Conservation (phyloP, 2,329 filamentous ascomycete genomes). For the Beauveria sp. region DNA sequence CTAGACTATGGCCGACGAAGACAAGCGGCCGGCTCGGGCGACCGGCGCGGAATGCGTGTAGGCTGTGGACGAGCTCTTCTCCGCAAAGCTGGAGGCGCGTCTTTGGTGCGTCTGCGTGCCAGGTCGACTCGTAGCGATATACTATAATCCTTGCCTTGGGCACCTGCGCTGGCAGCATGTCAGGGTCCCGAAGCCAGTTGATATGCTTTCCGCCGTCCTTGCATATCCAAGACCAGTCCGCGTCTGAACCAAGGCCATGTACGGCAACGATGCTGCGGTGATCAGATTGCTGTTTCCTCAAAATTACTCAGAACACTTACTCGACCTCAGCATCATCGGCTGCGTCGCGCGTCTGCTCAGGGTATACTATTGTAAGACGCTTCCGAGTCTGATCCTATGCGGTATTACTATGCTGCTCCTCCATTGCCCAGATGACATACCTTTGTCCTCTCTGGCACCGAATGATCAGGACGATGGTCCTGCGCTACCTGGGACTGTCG, state of each 20-base stretch:
- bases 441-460: too few relatives aligned
- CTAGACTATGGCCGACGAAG: slow-evolving; percentile 18
- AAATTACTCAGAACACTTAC: neutral
- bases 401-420: too few relatives aligned
- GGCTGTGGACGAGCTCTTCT: slow-evolving; percentile 14
- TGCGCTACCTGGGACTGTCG: too few relatives aligned
- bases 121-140: slow-evolving; percentile 17
- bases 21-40: slow-evolving; percentile 13
- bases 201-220: slow-evolving; percentile 8
- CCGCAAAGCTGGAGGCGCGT: slow-evolving; percentile 16
- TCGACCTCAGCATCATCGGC: too few relatives aligned
- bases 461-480: too few relatives aligned
- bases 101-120: slow-evolving; percentile 15
- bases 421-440: too few relatives aligned
- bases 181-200: slow-evolving; percentile 16
- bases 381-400: too few relatives aligned
- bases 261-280: slow-evolving; percentile 16
- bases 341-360: too few relatives aligned
- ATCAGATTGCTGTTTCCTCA: neutral
- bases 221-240: slow-evolving; percentile 18
- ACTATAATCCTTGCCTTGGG: slow-evolving; percentile 13
- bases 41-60: slow-evolving; percentile 11
- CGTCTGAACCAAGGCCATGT: slow-evolving; percentile 17
- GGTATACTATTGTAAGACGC: too few relatives aligned
- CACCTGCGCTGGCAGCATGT: slow-evolving; percentile 13